Evolutionary conservation across 1,284 basidiomycete genomes (phyloP).

Genomic region (Malassezia caprae): DNA sequence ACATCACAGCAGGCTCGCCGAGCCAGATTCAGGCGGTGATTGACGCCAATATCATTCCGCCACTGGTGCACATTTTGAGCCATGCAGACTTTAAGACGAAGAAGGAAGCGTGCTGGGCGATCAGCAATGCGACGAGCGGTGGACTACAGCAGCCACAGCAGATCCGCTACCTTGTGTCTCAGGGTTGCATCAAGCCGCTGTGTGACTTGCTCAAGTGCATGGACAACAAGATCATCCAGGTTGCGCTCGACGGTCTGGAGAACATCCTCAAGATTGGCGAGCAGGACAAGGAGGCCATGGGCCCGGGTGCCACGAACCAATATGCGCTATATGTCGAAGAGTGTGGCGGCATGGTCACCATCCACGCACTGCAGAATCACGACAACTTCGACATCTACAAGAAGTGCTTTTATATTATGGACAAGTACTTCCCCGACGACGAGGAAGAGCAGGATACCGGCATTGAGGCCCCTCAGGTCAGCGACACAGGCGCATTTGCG

Average conservation of each 20-base stretch:
- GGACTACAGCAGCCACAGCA: slow-evolving; percentile 92
- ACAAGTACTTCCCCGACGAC: slow-evolving; percentile 50
- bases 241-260: slow-evolving; percentile 89
- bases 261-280: slow-evolving; percentile 98
- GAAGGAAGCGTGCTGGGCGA: slow-evolving; percentile 99
- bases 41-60: slow-evolving; percentile 74
- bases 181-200: slow-evolving; percentile 96
- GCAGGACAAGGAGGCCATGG: slow-evolving; percentile 75
- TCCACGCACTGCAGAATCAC: slow-evolving; percentile 98
- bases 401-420: slow-evolving; percentile 89
- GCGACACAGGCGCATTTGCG: slow-evolving; percentile 73
- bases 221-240: slow-evolving; percentile 99
- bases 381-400: slow-evolving; percentile 98
- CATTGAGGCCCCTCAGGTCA: slow-evolving; percentile 69
- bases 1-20: slow-evolving; percentile 92
- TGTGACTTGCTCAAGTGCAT: slow-evolving; percentile 92
- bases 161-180: slow-evolving; percentile 92
- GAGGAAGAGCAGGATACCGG: slow-evolving; percentile 56
- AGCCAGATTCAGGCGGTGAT: slow-evolving; percentile 81
- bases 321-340: slow-evolving; percentile 94
- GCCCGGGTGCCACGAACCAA: slow-evolving; percentile 76
- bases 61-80: slow-evolving; percentile 93
- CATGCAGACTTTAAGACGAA: slow-evolving; percentile 98
- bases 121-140: slow-evolving; percentile 96
- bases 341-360: slow-evolving; percentile 83